Conservation (phyloP, 495 filamentous ascomycete genomes). For the Aspergillus mulundensis region DNA sequence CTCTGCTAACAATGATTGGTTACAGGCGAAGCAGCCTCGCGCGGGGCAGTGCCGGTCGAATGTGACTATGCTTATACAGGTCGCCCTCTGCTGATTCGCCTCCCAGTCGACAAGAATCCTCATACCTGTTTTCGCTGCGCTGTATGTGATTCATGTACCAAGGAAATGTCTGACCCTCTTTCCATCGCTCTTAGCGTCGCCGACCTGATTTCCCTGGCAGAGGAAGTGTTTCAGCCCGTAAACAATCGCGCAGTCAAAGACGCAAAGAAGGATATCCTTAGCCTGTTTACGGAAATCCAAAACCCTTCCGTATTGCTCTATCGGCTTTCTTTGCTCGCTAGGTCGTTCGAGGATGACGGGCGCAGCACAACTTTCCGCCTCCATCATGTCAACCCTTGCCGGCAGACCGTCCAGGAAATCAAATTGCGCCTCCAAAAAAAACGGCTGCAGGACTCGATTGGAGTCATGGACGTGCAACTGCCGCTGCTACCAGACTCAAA, state of each 20-base stretch:
- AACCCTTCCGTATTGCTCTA: neutral
- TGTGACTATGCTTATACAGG: too few relatives aligned
- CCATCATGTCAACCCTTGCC: neutral
- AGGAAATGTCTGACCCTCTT: constrained; percentile 2
- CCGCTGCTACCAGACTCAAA: neutral
- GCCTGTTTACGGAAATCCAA: neutral
- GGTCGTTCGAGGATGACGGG: neutral
- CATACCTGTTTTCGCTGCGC: too few relatives aligned
- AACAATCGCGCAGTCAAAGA: neutral
- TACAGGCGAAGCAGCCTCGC: too few relatives aligned
- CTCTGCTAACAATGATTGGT: too few relatives aligned
- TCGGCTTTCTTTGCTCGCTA: neutral
- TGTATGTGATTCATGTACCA: too few relatives aligned
- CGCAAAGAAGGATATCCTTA: neutral
- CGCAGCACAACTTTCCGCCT: neutral
- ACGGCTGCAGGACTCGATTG: neutral
- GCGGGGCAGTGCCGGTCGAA: too few relatives aligned
- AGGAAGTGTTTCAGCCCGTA: neutral
- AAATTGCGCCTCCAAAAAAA: neutral
- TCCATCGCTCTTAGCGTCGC: constrained; percentile 1
- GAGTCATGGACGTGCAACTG: too few relatives aligned
- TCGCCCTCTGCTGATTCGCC: too few relatives aligned
- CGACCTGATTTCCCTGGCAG: neutral
- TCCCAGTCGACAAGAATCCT: too few relatives aligned
- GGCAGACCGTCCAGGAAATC: neutral